Evolutionary conservation across 768 basidiomycete species (phyloP).

Genomic region (Macrocybe gigantea): DNA sequence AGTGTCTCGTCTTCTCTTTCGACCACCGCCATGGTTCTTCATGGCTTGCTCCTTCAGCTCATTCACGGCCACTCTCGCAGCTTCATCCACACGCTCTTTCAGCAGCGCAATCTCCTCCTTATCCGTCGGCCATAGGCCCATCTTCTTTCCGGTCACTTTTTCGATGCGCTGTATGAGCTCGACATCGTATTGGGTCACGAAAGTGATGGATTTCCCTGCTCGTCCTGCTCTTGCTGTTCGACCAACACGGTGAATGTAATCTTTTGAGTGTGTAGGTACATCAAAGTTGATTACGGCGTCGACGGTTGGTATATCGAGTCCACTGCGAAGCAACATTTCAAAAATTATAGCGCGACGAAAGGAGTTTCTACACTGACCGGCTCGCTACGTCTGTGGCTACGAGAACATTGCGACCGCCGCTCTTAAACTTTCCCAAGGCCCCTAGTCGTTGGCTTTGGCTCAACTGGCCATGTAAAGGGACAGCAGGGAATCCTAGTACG

Average conservation of each 20-base stretch:
- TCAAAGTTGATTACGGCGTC: slow-evolving; percentile 98
- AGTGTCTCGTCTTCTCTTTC: slow-evolving; percentile 38
- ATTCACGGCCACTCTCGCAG: slow-evolving; percentile 65
- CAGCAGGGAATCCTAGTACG: slow-evolving; percentile 87
- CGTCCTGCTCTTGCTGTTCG: slow-evolving; percentile 98
- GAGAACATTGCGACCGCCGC: slow-evolving; percentile 83
- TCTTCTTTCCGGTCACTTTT: slow-evolving; percentile 84
- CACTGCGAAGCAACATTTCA: slow-evolving; percentile 36
- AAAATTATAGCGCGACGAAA: background rate
- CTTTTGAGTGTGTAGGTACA: slow-evolving; percentile 96
- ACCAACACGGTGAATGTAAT: slow-evolving; percentile 98
- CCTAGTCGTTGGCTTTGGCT: slow-evolving; percentile 92
- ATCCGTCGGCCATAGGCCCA: slow-evolving; percentile 84
- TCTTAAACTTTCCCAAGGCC: slow-evolving; percentile 92
- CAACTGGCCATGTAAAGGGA: slow-evolving; percentile 93
- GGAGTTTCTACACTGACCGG: slow-evolving; percentile 43
- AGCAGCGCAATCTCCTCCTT: slow-evolving; percentile 85
- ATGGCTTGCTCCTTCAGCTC: slow-evolving; percentile 76
- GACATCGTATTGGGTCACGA: slow-evolving; percentile 98
- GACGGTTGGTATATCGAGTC: slow-evolving; percentile 92
- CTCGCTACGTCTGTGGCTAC: slow-evolving; percentile 97
- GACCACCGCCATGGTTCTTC: slow-evolving; percentile 30
- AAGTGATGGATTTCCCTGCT: slow-evolving; percentile 93
- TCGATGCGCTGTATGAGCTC: slow-evolving; percentile 96
- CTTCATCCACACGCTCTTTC: slow-evolving; percentile 86